Percentiles rank a stretch among this genome's conserved stretches.
These are phyloP conservation scores for Vachellia pachyceras DNA, from an alignment of 306 rosid genomes.

Conservation along the genomic window DNA sequence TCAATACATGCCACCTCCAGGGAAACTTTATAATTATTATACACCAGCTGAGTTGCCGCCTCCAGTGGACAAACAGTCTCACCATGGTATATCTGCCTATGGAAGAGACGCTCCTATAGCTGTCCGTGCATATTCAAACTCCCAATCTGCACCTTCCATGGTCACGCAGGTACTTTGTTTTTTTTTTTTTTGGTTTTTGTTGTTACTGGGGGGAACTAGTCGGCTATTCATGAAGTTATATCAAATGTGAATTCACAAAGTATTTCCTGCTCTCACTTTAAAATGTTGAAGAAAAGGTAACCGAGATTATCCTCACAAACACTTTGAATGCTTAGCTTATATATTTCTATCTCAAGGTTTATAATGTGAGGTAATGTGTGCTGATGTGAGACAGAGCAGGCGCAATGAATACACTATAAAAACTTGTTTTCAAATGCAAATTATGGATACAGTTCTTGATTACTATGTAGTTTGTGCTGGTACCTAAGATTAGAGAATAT, in stretches of 20 bases:
- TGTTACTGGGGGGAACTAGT: constrained; percentile 40
- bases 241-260: constrained; percentile 1
- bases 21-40: constrained; percentile 80
- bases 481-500: constrained; percentile 6
- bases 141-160: constrained; percentile 80
- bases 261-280: constrained; percentile 10
- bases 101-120: constrained; percentile 85
- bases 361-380: neutral
- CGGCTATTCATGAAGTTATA: constrained; percentile 24
- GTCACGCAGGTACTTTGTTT: constrained; percentile 98
- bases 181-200: too few species aligned
- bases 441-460: constrained; percentile 21
- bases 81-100: constrained; percentile 95
- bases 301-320: neutral
- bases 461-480: constrained; percentile 1
- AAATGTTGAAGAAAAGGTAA: constrained; percentile 21
- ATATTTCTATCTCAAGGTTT: neutral
- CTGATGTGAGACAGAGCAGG: constrained; percentile 4
- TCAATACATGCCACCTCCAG: constrained; percentile 88
- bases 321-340: neutral
- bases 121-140: constrained; percentile 67
- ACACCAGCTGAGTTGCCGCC: constrained; percentile 75
- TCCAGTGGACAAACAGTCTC: constrained; percentile 87
- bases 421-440: constrained; percentile 16
- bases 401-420: neutral